phyloP scores from a whole-genome alignment of 169 alveolate species.

The Plasmodium cynomolgi region DNA sequence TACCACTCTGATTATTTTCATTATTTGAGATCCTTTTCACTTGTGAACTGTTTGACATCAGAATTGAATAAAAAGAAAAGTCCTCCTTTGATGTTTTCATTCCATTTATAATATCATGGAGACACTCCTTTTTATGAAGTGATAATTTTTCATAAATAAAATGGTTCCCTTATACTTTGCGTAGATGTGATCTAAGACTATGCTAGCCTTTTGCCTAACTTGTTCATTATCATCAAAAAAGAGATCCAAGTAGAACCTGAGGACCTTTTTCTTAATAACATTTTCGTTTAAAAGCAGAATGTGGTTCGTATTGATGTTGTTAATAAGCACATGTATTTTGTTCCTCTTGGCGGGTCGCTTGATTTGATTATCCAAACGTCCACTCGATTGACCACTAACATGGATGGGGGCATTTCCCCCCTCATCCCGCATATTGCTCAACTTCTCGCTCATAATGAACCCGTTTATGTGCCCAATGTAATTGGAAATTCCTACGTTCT shows the following conservation, averaged over 20 bases:
- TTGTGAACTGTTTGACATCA: conserved; percentile 36
- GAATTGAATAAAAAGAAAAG: conserved; percentile 49
- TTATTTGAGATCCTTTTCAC: conserved; percentile 41
- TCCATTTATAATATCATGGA: conserved; percentile 58
- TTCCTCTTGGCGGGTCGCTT: conserved; percentile 35
- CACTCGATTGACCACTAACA: not conserved
- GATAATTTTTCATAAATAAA: conserved; percentile 68
- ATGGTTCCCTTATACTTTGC: conserved; percentile 32
- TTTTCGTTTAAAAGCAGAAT: conserved; percentile 59
- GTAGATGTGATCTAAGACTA: conserved; percentile 57
- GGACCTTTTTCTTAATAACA: conserved; percentile 49
- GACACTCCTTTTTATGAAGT: conserved; percentile 65
- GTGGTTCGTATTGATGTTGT: conserved; percentile 42
- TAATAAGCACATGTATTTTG: conserved; percentile 42
- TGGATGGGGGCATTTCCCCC: not conserved
- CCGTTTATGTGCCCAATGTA: conserved; percentile 49
- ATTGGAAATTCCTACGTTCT: conserved; percentile 55
- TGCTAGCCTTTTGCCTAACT: conserved; percentile 52
- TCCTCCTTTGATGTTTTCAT: conserved; percentile 55
- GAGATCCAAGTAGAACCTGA: conserved; percentile 46
- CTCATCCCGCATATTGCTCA: conserved; percentile 7
- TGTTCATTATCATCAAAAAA: conserved; percentile 64
- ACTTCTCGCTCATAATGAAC: conserved; percentile 29
- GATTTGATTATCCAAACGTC: not conserved
- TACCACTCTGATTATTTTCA: conserved; percentile 19